These are phyloP conservation scores for Monosporascus sp. DNA, from an alignment of 2,329 filamentous ascomycete species.

Conservation along the genomic window DNA sequence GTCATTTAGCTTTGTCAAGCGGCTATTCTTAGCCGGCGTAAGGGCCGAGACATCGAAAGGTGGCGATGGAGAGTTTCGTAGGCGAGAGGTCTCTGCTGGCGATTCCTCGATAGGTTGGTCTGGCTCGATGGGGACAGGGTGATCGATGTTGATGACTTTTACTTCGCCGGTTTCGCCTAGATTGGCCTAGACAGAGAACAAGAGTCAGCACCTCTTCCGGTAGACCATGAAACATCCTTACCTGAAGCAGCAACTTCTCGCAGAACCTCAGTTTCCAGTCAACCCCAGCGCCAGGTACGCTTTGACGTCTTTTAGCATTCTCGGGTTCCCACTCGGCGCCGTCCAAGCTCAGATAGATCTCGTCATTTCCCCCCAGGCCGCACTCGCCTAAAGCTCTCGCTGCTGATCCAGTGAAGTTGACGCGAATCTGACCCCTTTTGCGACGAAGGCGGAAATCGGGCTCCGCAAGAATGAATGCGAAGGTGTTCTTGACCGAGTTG, in stretches of 20 bases:
- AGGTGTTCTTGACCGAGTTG: conserved; percentile 66
- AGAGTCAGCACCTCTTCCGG: neutral
- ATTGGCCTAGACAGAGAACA: conserved; percentile 29
- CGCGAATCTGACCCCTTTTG: conserved; percentile 72
- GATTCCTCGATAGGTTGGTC: conserved; percentile 2
- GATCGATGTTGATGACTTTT: conserved; percentile 49
- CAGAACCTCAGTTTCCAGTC: conserved; percentile 56
- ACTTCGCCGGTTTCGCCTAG: conserved; percentile 41
- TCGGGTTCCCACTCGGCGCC: conserved; percentile 62
- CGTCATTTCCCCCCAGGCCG: conserved; percentile 72
- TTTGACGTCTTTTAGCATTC: conserved; percentile 35
- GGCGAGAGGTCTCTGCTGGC: conserved; percentile 8
- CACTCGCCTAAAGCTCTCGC: conserved; percentile 64
- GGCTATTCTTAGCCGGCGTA: conserved; percentile 28
- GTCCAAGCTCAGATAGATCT: conserved; percentile 61
- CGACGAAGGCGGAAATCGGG: conserved; percentile 76
- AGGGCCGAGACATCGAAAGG: conserved; percentile 1
- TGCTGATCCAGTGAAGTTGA: conserved; percentile 65
- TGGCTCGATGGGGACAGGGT: conserved; percentile 20
- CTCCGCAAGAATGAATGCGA: conserved; percentile 78
- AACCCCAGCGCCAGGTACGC: conserved; percentile 44
- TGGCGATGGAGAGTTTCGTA: conserved; percentile 6
- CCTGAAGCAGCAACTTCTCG: conserved; percentile 43
- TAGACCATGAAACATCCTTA: conserved; percentile 15
- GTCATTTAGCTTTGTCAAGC: conserved; percentile 30